Conservation (phyloP, 169 alveolate genomes). For the Plasmodium fragile region DNA sequence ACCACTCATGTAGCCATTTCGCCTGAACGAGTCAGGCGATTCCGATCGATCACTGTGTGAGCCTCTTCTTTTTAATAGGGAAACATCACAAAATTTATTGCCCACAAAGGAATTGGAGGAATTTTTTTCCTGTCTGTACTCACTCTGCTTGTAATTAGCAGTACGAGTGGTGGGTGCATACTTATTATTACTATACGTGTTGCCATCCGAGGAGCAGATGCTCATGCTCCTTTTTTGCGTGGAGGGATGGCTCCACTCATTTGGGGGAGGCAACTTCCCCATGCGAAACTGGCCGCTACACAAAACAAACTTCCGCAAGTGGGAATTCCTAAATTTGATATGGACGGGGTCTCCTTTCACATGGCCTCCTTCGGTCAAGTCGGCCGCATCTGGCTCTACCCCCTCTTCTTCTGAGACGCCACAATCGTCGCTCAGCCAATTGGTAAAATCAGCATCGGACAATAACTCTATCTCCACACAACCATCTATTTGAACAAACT, state of each 20-base stretch:
- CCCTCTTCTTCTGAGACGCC: neutral
- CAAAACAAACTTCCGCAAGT: constrained; percentile 29
- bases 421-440: neutral
- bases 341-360: neutral
- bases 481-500: constrained; percentile 9
- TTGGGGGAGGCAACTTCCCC: neutral
- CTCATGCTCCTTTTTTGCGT: neutral
- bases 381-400: neutral
- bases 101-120: neutral
- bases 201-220: neutral
- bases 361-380: neutral
- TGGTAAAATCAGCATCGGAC: constrained; percentile 31
- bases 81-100: neutral
- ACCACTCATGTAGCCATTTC: neutral
- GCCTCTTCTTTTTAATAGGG: neutral
- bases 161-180: neutral
- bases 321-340: constrained; percentile 23
- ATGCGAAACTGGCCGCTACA: neutral
- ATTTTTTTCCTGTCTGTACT: neutral
- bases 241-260: neutral
- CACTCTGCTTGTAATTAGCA: neutral
- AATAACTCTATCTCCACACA: constrained; percentile 4
- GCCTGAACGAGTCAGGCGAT: constrained; percentile 1
- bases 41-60: neutral
- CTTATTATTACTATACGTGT: neutral